These are phyloP conservation scores for Polytolypa hystricis DNA, from an alignment of 2,329 filamentous ascomycete genomes.

Conservation along the genomic window DNA sequence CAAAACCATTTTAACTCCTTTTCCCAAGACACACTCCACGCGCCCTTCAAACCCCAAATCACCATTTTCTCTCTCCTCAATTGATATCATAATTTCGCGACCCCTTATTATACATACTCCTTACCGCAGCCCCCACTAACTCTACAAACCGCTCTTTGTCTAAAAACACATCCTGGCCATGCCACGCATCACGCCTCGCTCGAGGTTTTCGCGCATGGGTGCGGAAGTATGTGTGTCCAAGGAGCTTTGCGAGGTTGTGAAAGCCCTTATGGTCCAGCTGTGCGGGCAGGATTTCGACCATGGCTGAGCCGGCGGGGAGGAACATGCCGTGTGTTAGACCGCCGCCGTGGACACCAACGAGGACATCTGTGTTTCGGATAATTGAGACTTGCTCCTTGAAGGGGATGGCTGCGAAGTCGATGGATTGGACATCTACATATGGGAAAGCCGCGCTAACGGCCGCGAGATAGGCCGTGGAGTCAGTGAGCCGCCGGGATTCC, in stretches of 20 bases:
- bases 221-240: constrained; percentile 29
- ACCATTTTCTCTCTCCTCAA: too few species aligned
- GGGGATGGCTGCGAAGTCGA: constrained; percentile 31
- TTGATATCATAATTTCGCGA: constrained; percentile 9
- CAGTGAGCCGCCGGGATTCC: constrained; percentile 20
- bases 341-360: constrained; percentile 36
- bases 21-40: not conserved
- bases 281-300: constrained; percentile 35
- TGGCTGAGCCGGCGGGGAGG: constrained; percentile 22
- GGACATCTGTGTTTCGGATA: constrained; percentile 29
- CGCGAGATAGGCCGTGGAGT: constrained; percentile 20
- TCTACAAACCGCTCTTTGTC: constrained; percentile 18
- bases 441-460: constrained; percentile 16
- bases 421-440: constrained; percentile 19
- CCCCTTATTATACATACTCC: constrained; percentile 13
- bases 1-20: too few species aligned
- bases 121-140: constrained; percentile 16
- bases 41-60: not conserved
- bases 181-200: constrained; percentile 13
- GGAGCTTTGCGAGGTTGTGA: constrained; percentile 31
- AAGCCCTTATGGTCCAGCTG: constrained; percentile 29
- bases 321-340: constrained; percentile 35
- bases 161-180: constrained; percentile 17
- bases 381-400: constrained; percentile 28
- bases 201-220: constrained; percentile 18